A percentile compares a stretch with the other conserved stretches of the same genome.
Evolutionary conservation across 345 rosid genomes (phyloP).

Genomic region (Chamaenerion angustifolium): DNA sequence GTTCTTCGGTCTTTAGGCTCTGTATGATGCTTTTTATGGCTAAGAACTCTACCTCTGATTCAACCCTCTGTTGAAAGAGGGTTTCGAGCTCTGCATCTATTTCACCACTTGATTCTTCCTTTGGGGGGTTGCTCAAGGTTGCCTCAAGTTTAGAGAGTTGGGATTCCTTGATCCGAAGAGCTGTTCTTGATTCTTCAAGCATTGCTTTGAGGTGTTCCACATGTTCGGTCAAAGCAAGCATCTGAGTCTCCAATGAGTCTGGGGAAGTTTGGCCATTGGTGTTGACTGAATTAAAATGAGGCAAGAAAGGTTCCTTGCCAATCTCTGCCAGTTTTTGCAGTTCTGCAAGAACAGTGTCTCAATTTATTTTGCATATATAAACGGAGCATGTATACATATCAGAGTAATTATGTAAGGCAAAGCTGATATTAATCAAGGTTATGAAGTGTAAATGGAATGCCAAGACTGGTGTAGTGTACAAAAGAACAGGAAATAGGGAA

Average conservation of each 20-base stretch:
- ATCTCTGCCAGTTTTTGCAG: conserved; percentile 40
- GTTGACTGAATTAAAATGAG: conserved; percentile 8
- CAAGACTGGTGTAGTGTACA: no score
- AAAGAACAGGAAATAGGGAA: no score
- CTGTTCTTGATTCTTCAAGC: conserved; percentile 31
- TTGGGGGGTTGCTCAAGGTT: conserved; percentile 9
- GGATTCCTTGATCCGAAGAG: conserved; percentile 32
- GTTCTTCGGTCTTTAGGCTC: conserved; percentile 24
- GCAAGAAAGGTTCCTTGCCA: conserved; percentile 25
- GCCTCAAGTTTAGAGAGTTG: conserved; percentile 44
- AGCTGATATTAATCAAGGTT: no score
- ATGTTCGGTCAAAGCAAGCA: conserved; percentile 31
- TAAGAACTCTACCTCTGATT: conserved; percentile 65
- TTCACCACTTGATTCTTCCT: conserved; percentile 27
- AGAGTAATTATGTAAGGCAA: no score
- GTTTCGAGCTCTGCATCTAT: conserved; percentile 40
- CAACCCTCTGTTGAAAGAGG: conserved; percentile 56
- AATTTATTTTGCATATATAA: neutral
- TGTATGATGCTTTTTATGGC: conserved; percentile 27
- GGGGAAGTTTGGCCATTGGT: conserved; percentile 16
- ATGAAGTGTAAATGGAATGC: no score
- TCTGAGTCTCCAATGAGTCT: conserved; percentile 27
- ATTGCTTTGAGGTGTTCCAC: conserved; percentile 33
- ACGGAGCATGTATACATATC: neutral
- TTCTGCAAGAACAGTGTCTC: conserved; percentile 23